These are phyloP conservation scores for Blastobotrys illinoisensis DNA, from an alignment of 1,139 yeast species.

Conservation along the genomic window DNA sequence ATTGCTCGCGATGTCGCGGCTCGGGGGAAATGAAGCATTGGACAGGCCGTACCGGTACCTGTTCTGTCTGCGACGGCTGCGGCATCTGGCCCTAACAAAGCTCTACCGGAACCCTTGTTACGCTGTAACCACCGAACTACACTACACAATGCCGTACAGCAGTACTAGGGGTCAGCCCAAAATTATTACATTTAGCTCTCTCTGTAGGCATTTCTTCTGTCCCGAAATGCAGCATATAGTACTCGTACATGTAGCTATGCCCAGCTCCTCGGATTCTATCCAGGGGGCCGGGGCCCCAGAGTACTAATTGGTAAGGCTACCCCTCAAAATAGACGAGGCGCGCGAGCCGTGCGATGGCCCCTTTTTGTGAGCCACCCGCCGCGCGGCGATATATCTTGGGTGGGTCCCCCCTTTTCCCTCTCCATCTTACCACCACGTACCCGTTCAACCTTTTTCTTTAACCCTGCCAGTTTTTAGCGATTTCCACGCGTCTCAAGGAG, in stretches of 20 bases:
- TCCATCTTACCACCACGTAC: not conserved
- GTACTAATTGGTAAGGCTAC: not conserved
- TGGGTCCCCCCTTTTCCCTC: not conserved
- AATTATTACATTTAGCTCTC: too few species aligned
- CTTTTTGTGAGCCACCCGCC: not conserved
- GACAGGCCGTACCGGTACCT: not conserved
- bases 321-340: too few species aligned
- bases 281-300: not conserved
- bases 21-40: constrained; percentile 1
- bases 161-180: too few species aligned
- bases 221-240: too few species aligned
- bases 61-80: constrained; percentile 6
- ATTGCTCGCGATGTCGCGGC: constrained; percentile 5
- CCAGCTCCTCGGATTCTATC: too few species aligned
- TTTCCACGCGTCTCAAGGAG: too few species aligned
- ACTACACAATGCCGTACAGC: too few species aligned
- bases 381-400: not conserved
- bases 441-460: too few species aligned
- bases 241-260: too few species aligned
- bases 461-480: too few species aligned
- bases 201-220: not conserved
- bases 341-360: not conserved
- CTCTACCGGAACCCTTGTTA: too few species aligned
- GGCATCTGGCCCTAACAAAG: constrained; percentile 5
- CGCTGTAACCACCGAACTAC: too few species aligned